Evolutionary conservation across 768 basidiomycete genomes (phyloP).

Genomic region (Megacollybia marginata): DNA sequence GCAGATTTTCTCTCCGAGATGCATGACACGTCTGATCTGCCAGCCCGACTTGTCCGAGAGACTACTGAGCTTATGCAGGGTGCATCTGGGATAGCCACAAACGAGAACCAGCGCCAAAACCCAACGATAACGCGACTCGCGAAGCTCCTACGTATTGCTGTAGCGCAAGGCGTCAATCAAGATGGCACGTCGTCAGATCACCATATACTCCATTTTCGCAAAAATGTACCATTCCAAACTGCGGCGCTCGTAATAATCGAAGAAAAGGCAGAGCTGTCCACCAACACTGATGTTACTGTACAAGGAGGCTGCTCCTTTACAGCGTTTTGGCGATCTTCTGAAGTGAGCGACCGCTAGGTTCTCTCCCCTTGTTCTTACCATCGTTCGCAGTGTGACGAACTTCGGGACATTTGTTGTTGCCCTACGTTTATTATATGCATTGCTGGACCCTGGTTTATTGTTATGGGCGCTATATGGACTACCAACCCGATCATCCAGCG

Average conservation of each 20-base stretch:
- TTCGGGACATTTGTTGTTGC: constrained; percentile 4
- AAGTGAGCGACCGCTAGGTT: no score
- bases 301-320: no score
- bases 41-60: neutral
- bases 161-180: neutral
- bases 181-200: no score
- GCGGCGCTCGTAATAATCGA: neutral
- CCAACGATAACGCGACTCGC: neutral
- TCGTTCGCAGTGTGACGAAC: neutral
- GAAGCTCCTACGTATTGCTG: neutral
- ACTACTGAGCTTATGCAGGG: neutral
- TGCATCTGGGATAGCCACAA: constrained; percentile 4
- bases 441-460: constrained; percentile 14
- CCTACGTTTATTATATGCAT: constrained; percentile 16
- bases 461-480: constrained; percentile 18
- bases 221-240: neutral
- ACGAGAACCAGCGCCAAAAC: neutral
- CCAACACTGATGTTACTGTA: no score
- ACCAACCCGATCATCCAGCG: constrained; percentile 11
- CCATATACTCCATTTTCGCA: neutral
- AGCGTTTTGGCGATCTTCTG: no score
- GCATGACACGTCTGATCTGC: no score
- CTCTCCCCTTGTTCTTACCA: neutral
- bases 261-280: neutral
- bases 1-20: constrained; percentile 11